phyloP scores from a whole-genome alignment of 768 basidiomycete species.

The Lactifluus echinatus region DNA sequence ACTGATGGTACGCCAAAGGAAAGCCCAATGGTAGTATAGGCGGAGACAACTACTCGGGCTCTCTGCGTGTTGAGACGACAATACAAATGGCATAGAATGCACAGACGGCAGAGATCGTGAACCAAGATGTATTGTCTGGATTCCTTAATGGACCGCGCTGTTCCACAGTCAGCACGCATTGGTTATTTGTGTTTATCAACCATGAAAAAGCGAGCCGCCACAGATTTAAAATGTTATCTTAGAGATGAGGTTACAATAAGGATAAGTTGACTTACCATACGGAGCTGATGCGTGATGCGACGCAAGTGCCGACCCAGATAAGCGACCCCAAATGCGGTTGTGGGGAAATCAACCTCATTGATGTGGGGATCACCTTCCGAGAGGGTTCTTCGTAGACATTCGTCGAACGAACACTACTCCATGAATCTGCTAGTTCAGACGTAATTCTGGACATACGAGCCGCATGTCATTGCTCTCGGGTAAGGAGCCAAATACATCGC shows the following conservation, averaged over 20 bases:
- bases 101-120: slow-evolving; percentile 36
- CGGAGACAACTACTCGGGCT: slow-evolving; percentile 8
- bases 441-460: not conserved
- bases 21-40: slow-evolving; percentile 33
- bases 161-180: not conserved
- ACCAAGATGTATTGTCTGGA: slow-evolving; percentile 26
- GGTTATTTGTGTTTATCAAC: not conserved
- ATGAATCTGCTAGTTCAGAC: not conserved
- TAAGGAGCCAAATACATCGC: slow-evolving; percentile 84
- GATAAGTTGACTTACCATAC: slow-evolving; percentile 31
- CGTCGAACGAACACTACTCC: slow-evolving; percentile 35
- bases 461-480: slow-evolving; percentile 69
- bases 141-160: slow-evolving; percentile 28
- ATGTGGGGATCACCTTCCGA: slow-evolving; percentile 25
- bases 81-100: not conserved
- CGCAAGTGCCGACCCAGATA: slow-evolving; percentile 35
- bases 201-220: slow-evolving; percentile 40
- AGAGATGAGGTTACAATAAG: not conserved
- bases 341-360: slow-evolving; percentile 18
- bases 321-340: slow-evolving; percentile 28
- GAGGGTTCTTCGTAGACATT: slow-evolving; percentile 47
- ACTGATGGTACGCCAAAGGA: slow-evolving; percentile 37
- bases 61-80: slow-evolving; percentile 26
- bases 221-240: slow-evolving; percentile 27
- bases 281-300: slow-evolving; percentile 44